These are phyloP conservation scores for Ophiostoma montium DNA, from an alignment of 2,329 filamentous ascomycete genomes.

Conservation along the genomic window DNA sequence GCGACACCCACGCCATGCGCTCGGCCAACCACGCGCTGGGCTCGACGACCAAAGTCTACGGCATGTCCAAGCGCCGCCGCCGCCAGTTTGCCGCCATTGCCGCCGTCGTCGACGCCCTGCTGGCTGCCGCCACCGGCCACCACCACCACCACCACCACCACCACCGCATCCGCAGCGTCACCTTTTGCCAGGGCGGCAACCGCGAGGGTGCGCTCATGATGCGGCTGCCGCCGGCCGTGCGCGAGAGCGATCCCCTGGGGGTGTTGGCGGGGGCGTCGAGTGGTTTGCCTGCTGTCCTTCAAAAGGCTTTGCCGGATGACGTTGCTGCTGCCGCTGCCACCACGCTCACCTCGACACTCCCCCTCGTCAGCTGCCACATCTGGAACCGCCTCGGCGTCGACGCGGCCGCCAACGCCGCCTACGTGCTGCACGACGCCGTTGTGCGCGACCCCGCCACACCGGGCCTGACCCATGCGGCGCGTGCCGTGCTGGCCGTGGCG, in stretches of 20 bases:
- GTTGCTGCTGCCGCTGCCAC: background rate
- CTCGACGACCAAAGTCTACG: conserved; percentile 45
- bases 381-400: conserved; percentile 37
- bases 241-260: conserved; percentile 50
- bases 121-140: conserved; percentile 36
- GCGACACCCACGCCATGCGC: conserved; percentile 35
- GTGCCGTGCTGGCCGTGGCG: conserved; percentile 57
- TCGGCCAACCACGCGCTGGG: conserved; percentile 33
- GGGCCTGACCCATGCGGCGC: conserved; percentile 57
- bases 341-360: conserved; percentile 18
- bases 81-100: conserved; percentile 74
- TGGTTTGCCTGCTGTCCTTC: conserved; percentile 23
- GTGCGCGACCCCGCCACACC: conserved; percentile 54
- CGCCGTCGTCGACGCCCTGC: conserved; percentile 63
- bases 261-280: conserved; percentile 16
- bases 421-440: conserved; percentile 59
- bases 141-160: too few relatives aligned
- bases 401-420: conserved; percentile 43
- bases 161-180: conserved; percentile 55
- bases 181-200: conserved; percentile 76
- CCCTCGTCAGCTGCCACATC: conserved; percentile 33
- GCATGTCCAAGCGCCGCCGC: conserved; percentile 66
- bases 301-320: conserved; percentile 27
- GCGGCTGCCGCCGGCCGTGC: conserved; percentile 43
- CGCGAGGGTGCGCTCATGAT: conserved; percentile 71